phyloP scores from a whole-genome alignment of 139 green algal species.

The Tetradesmus obliquus region DNA sequence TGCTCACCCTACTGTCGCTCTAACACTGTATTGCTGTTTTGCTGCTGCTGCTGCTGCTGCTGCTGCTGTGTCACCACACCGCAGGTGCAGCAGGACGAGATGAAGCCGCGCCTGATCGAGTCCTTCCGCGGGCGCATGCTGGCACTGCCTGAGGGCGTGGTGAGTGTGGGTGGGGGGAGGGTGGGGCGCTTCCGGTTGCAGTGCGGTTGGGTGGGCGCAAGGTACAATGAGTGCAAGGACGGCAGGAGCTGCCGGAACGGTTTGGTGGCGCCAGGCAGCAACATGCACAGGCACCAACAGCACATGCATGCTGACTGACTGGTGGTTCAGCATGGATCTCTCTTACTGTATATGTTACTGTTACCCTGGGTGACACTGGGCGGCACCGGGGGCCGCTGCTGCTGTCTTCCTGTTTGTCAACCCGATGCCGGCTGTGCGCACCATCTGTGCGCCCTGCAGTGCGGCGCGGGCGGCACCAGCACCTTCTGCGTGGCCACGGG shows the following conservation, averaged over 20 bases:
- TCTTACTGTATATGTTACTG: background rate
- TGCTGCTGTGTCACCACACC: slow-evolving; percentile 58
- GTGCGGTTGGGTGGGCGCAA: too few species aligned
- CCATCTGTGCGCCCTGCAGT: background rate
- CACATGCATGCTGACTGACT: background rate
- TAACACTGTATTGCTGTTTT: background rate
- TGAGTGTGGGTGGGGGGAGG: slow-evolving; percentile 39
- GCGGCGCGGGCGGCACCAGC: slow-evolving; percentile 61
- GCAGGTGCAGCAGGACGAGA: slow-evolving; percentile 84
- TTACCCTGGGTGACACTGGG: background rate
- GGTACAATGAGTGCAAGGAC: too few species aligned
- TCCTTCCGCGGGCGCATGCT: slow-evolving; percentile 71
- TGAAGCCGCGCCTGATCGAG: slow-evolving; percentile 79
- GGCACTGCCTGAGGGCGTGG: slow-evolving; percentile 56
- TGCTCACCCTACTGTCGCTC: too few species aligned
- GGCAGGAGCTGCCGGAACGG: too few species aligned
- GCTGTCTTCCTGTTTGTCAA: background rate
- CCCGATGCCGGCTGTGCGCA: background rate
- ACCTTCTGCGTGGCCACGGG: slow-evolving; percentile 79
- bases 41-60: background rate
- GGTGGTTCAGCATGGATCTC: background rate
- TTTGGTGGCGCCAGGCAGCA: too few species aligned
- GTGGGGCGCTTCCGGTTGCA: background rate
- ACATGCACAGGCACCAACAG: background rate
- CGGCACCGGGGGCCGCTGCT: background rate